phyloP scores from a whole-genome alignment of 768 basidiomycete species.

The Auriculariales sp. region DNA sequence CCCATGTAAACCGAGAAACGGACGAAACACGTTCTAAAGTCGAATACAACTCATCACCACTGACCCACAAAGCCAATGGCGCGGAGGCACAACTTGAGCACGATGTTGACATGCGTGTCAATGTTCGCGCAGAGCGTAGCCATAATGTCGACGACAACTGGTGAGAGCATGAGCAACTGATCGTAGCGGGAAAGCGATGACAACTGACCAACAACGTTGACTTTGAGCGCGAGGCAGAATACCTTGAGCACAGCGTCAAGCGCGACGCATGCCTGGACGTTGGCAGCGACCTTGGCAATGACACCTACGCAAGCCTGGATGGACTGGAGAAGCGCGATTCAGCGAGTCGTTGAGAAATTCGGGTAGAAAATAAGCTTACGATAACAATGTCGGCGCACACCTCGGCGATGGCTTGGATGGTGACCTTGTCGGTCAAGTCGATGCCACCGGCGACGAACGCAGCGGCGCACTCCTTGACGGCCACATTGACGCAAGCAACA shows the following conservation, averaged over 20 bases:
- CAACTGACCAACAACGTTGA: neutral
- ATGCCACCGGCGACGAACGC: neutral
- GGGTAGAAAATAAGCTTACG: no score
- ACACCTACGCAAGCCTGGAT: neutral
- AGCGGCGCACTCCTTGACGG: no score
- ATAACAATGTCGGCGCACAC: neutral
- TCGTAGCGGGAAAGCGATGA: neutral
- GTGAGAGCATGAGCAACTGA: neutral
- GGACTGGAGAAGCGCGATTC: neutral
- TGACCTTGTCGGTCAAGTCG: neutral
- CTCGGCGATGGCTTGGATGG: neutral
- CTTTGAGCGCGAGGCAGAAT: neutral
- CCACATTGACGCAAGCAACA: neutral
- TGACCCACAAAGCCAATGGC: neutral
- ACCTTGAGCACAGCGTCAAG: neutral
- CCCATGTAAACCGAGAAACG: no score
- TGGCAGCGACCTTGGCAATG: neutral
- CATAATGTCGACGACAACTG: neutral
- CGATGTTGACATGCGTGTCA: neutral
- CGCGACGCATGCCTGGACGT: neutral
- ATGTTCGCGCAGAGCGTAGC: neutral
- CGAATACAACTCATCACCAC: no score
- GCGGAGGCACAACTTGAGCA: neutral
- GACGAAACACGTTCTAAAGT: no score
- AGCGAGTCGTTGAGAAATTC: no score